Evolutionary conservation across 352 stramenopile species (phyloP), one percentile per base, ranked within the genome.

Genomic region (Lagenidium sp.): DNA sequence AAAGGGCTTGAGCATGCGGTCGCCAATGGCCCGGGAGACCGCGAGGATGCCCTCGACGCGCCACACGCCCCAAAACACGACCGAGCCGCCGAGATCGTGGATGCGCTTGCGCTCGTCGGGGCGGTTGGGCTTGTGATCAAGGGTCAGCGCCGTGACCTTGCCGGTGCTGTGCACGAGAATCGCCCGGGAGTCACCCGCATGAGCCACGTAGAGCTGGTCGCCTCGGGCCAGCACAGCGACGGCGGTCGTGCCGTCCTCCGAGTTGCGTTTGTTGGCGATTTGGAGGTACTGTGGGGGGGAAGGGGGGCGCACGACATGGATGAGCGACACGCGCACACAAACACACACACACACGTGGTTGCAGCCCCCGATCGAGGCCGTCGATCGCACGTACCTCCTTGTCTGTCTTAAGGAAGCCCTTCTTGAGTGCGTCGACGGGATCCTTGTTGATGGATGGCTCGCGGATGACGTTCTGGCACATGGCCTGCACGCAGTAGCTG

Each of bases 31-130:
- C 25, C 82, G 82, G 12, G 85, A 96, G 22, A 97, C 87, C 16
- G 90, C 90, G 34, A 97, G 66, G 39, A 97, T 91, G 26, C 90
- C 91, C 57, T 97, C 79, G n/a, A 97, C 90, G 34, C 91, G 80
- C 83, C 86, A 96, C 28, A 95, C 81, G 18, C 90, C 90, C 78
- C 82, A 95, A 43, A 95, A 85, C 11, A 95, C 81, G 2, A 97
- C 83, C 19, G 68, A 88, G 30, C 90, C 90, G 22, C 90, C 89
- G 15, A 95, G 57, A 37, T 89, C 74, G 32, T 84, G 71, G 43
- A 97, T 93, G 29, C 90, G 72, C 41, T 84, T 79, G 35, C 75
- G 70, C 64, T 97, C 90, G 36, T 97, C 85, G 23, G 81, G 76
- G 21, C 82, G 80, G 47, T 95, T 94, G 12, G 90, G 90, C 59